phyloP scores from a whole-genome alignment of 1,284 basidiomycete genomes.

The Apiotrichum gamsii region DNA sequence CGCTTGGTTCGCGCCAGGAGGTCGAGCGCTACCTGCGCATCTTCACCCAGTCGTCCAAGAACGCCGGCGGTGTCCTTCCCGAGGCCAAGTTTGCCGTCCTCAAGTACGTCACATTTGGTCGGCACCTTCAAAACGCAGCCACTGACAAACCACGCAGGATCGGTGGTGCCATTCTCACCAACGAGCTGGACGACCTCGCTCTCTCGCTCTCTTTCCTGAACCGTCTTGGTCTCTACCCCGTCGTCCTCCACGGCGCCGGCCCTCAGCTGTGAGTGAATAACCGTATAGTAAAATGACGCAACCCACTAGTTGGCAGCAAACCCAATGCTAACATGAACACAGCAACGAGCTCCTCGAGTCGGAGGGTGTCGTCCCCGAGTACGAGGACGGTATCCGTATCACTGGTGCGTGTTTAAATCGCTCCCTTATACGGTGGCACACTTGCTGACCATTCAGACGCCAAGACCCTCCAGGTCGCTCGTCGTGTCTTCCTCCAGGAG shows the following conservation, averaged over 20 bases:
- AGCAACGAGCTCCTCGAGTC: constrained; percentile 79
- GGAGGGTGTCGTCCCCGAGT: constrained; percentile 86
- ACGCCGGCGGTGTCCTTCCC: constrained; percentile 52
- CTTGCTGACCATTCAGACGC: constrained; percentile 58
- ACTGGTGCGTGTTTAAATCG: constrained; percentile 58
- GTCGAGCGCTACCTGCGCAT: constrained; percentile 94
- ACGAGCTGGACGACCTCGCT: constrained; percentile 82
- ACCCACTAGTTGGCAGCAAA: too few species aligned
- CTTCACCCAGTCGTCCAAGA: constrained; percentile 81
- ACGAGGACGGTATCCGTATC: constrained; percentile 90
- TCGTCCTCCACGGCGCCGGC: constrained; percentile 90
- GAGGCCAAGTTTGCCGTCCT: constrained; percentile 85
- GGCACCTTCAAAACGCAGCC: constrained; percentile 70
- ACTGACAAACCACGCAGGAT: constrained; percentile 49
- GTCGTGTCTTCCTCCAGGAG: constrained; percentile 91
- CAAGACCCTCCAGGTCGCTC: constrained; percentile 84
- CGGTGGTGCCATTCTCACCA: constrained; percentile 80
- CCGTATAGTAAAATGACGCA: too few species aligned
- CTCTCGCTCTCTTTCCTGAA: constrained; percentile 89
- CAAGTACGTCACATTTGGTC: constrained; percentile 59
- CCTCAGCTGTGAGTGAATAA: constrained; percentile 59
- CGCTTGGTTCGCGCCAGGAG: constrained; percentile 88
- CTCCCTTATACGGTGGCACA: too few species aligned
- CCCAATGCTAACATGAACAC: not conserved
- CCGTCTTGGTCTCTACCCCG: constrained; percentile 86